Evolutionary conservation across 345 rosid species (phyloP).

Genomic region (Balakata baccata): DNA sequence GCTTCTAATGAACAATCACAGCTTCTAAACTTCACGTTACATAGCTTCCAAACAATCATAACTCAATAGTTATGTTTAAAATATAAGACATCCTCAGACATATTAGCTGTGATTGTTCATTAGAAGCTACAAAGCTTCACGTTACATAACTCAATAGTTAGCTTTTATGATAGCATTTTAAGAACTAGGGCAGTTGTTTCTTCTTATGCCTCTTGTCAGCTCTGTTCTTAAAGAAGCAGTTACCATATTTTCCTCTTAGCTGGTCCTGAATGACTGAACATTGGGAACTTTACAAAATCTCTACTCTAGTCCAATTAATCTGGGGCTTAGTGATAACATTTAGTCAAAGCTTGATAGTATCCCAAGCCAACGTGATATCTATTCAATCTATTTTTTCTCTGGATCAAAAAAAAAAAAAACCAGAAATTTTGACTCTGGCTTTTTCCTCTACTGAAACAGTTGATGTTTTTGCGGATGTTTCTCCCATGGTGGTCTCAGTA

Average conservation of each 20-base stretch:
- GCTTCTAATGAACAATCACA: too few relatives aligned
- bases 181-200: background rate
- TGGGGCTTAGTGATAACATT: background rate
- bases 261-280: background rate
- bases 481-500: conserved; percentile 14
- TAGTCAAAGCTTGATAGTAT: background rate
- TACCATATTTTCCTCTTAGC: background rate
- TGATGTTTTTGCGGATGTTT: conserved; percentile 23
- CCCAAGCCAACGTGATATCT: background rate
- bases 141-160: background rate
- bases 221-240: background rate
- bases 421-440: background rate
- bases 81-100: background rate
- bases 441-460: background rate
- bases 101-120: background rate
- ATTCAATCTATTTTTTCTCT: background rate
- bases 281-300: background rate
- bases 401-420: background rate
- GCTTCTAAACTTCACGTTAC: too few relatives aligned
- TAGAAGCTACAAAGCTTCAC: background rate
- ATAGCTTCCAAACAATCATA: too few relatives aligned
- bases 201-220: background rate
- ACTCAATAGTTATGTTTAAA: too few relatives aligned
- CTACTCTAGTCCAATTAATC: background rate
- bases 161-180: too few relatives aligned